These are phyloP conservation scores for Cordyceps fumosorosea DNA, from an alignment of 2,329 filamentous ascomycete species.

Conservation along the genomic window DNA sequence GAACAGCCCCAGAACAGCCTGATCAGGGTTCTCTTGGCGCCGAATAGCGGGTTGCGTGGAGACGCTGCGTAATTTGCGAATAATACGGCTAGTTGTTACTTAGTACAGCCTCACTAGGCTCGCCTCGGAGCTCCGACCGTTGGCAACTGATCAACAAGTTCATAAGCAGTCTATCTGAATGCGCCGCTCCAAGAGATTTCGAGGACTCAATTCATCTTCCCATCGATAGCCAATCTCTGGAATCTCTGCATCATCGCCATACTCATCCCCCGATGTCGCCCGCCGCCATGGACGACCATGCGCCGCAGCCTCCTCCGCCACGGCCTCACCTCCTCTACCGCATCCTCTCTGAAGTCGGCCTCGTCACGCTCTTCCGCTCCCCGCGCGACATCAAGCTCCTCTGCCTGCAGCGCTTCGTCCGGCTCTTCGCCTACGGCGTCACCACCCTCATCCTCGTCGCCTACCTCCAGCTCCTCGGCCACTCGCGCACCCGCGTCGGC, in stretches of 20 bases:
- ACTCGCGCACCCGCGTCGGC: conserved; percentile 47
- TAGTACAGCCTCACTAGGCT: neutral
- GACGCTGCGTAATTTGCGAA: conserved; percentile 6
- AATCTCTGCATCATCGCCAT: neutral
- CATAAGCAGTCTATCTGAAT: neutral
- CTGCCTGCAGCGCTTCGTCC: conserved; percentile 51
- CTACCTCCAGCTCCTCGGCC: conserved; percentile 44
- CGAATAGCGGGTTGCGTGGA: conserved; percentile 2
- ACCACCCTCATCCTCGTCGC: conserved; percentile 52
- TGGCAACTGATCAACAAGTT: neutral
- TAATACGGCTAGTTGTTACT: neutral
- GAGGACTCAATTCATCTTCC: neutral
- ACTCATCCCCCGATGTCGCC: neutral
- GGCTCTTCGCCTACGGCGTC: conserved; percentile 56
- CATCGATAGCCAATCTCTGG: neutral
- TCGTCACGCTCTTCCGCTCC: conserved; percentile 9
- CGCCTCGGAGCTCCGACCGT: conserved; percentile 8
- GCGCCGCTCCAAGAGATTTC: neutral
- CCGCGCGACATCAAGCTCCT: conserved; percentile 48
- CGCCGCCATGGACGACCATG: neutral
- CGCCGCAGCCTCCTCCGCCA: neutral
- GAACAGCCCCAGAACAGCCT: too few species aligned
- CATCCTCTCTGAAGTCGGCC: conserved; percentile 1
- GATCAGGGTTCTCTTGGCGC: neutral
- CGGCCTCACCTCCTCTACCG: conserved; percentile 2